Conservation (phyloP, 352 stramenopile genomes). For the Pythium rishiriense region DNA sequence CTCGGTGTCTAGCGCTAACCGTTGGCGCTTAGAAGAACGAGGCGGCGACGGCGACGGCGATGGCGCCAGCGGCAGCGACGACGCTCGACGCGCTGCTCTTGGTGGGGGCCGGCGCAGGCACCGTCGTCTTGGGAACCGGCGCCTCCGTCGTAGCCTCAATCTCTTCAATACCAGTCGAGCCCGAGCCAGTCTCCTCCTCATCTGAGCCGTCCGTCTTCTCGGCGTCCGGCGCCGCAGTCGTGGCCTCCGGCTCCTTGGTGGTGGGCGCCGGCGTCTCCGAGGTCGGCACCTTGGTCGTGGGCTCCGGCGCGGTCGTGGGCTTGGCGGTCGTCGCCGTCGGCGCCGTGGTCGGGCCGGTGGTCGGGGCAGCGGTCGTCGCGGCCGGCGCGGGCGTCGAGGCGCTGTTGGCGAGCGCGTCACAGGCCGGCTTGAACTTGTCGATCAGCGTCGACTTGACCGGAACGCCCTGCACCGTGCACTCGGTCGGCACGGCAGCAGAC, state of each 20-base stretch:
- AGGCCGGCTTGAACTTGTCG: constrained; percentile 15
- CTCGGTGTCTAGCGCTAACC: background rate
- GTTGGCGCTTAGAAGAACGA: constrained; percentile 9
- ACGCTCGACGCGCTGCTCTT: constrained; percentile 6
- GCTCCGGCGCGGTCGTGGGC: background rate
- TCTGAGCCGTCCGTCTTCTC: background rate
- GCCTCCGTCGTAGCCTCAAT: background rate
- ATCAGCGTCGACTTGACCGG: constrained; percentile 14
- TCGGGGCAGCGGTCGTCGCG: constrained; percentile 4
- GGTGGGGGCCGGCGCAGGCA: background rate
- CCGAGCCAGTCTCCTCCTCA: background rate
- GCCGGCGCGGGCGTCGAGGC: constrained; percentile 1
- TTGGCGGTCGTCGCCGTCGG: background rate
- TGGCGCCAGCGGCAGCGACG: constrained; percentile 4
- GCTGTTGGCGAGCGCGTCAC: background rate
- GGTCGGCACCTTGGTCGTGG: background rate
- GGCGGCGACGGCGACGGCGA: constrained; percentile 15
- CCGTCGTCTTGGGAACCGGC: background rate
- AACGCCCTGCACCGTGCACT: background rate
- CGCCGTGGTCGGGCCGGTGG: constrained; percentile 3
- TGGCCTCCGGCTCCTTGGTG: constrained; percentile 1
- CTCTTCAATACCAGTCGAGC: background rate
- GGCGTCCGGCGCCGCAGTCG: background rate
- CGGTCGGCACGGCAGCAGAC: constrained; percentile 6
- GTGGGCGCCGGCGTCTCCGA: no score